Evolutionary conservation across 139 green algal species (phyloP).

Genomic region (Micractinium sp.): DNA sequence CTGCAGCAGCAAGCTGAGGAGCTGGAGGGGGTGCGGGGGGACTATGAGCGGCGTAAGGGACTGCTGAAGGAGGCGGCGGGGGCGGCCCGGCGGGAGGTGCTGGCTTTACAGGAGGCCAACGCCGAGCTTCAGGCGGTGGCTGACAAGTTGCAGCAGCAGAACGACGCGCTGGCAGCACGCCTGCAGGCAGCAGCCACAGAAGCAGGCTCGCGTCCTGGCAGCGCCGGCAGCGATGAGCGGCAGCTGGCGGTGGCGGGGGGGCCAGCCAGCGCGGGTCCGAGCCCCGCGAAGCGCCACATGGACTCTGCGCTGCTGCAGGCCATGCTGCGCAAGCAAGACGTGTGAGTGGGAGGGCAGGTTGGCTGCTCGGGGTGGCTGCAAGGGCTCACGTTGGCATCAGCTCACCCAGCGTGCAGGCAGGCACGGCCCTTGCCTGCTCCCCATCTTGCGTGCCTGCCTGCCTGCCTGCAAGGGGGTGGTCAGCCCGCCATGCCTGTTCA

Average conservation of each 20-base stretch:
- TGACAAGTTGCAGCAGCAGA: constrained; percentile 20
- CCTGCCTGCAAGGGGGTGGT: too few species aligned
- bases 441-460: too few species aligned
- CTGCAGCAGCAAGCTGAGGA: constrained; percentile 1
- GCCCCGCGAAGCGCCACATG: constrained; percentile 29
- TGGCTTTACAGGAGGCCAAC: constrained; percentile 18
- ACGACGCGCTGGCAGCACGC: constrained; percentile 4
- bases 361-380: too few species aligned
- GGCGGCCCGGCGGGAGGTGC: constrained; percentile 3
- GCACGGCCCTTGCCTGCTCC: not conserved
- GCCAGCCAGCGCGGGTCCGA: not conserved
- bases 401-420: too few species aligned
- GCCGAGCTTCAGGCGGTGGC: constrained; percentile 7
- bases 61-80: constrained; percentile 32
- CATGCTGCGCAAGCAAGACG: constrained; percentile 39
- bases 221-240: not conserved
- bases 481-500: too few species aligned
- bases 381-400: too few species aligned
- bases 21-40: not conserved
- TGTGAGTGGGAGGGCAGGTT: not conserved
- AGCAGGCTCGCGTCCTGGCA: not conserved
- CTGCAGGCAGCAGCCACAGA: not conserved
- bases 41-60: constrained; percentile 10
- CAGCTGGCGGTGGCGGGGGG: not conserved
- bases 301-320: constrained; percentile 27